Evolutionary conservation across 768 basidiomycete genomes (phyloP).

Genomic region (Serendipita indica): DNA sequence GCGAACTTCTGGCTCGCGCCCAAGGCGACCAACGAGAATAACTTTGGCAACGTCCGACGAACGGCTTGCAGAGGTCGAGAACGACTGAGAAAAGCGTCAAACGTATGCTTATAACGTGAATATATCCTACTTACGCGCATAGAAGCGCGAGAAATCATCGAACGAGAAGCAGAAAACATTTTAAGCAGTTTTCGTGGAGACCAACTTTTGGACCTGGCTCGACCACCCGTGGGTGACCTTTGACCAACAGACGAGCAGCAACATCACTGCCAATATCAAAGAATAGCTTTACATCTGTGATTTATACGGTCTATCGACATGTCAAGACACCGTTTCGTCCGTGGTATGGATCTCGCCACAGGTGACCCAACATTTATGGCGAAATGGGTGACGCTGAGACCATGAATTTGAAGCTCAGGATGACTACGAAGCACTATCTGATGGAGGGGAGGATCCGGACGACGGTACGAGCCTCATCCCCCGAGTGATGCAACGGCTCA

Average conservation of each 20-base stretch:
- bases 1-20: conserved; percentile 54
- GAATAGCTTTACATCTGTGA: not conserved
- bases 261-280: not conserved
- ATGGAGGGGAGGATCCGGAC: conserved; percentile 49
- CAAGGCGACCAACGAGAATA: conserved; percentile 58
- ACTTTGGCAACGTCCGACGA: conserved; percentile 57
- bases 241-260: not conserved
- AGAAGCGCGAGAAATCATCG: conserved; percentile 26
- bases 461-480: conserved; percentile 10
- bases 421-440: conserved; percentile 64
- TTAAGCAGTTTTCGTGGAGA: not conserved
- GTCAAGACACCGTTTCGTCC: conserved; percentile 85
- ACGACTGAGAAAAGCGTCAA: conserved; percentile 9
- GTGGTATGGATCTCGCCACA: conserved; percentile 59
- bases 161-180: conserved; percentile 43
- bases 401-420: not conserved
- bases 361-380: not conserved
- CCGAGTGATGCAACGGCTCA: conserved; percentile 7
- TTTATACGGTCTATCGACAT: conserved; percentile 28
- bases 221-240: not conserved
- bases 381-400: not conserved
- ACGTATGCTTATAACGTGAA: not conserved
- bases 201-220: not conserved
- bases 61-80: conserved; percentile 31
- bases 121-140: conserved; percentile 32